phyloP scores from a whole-genome alignment of 768 basidiomycete genomes.

The Russula olivacea region DNA sequence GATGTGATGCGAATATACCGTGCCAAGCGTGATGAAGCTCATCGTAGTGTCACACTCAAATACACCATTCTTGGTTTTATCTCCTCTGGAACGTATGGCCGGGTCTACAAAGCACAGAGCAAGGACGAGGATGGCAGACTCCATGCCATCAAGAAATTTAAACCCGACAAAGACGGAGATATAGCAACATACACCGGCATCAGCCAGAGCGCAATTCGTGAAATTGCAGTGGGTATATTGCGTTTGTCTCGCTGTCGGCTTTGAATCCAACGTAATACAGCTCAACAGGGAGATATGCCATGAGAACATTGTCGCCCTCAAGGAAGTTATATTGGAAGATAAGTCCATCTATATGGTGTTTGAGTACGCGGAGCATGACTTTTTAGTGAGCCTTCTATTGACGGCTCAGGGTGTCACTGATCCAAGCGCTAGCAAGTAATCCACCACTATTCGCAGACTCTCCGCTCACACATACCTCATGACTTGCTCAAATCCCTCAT shows the following conservation, averaged over 20 bases:
- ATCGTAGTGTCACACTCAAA: conserved; percentile 66
- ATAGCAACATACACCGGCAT: conserved; percentile 94
- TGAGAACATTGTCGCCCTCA: conserved; percentile 84
- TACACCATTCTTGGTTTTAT: conserved; percentile 96
- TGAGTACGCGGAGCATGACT: conserved; percentile 98
- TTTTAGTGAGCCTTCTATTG: conserved; percentile 55
- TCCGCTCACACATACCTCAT: conserved; percentile 66
- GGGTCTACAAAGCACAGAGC: conserved; percentile 96
- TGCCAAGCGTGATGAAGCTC: conserved; percentile 63
- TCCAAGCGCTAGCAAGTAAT: conserved; percentile 80
- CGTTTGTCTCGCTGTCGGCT: neutral
- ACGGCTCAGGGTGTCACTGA: neutral
- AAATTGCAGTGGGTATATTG: conserved; percentile 73
- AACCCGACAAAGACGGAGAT: conserved; percentile 99
- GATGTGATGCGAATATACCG: conserved; percentile 89
- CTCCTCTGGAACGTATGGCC: conserved; percentile 94
- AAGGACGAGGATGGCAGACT: conserved; percentile 61
- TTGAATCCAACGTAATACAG: conserved; percentile 35
- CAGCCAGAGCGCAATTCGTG: conserved; percentile 94
- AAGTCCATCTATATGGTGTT: conserved; percentile 99
- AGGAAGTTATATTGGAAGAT: conserved; percentile 95
- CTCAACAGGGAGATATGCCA: conserved; percentile 86
- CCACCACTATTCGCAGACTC: conserved; percentile 91
- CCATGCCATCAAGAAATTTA: conserved; percentile 99
- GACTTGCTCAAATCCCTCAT: conserved; percentile 88